These are phyloP conservation scores for Tulasnella sp. DNA, from an alignment of 768 basidiomycete genomes.

Conservation along the genomic window DNA sequence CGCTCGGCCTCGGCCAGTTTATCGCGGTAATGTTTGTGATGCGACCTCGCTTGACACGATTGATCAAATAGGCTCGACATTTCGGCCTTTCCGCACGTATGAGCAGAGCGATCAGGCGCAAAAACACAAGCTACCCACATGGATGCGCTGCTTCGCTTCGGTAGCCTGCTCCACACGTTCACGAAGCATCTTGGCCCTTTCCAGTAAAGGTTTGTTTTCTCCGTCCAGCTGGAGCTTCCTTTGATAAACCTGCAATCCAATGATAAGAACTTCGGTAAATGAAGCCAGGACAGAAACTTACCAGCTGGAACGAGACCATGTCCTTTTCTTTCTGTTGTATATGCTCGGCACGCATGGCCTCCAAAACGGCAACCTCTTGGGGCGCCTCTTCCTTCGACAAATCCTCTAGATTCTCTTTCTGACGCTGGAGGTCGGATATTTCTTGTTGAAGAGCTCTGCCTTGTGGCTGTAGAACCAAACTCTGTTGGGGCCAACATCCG, in stretches of 20 bases:
- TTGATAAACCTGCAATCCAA: constrained; percentile 34
- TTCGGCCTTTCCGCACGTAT: constrained; percentile 48
- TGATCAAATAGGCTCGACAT: constrained; percentile 54
- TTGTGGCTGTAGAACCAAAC: background rate
- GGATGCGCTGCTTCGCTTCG: constrained; percentile 48
- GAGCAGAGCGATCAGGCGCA: too few species aligned
- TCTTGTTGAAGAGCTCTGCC: background rate
- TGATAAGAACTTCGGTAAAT: background rate
- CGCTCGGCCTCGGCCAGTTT: constrained; percentile 59
- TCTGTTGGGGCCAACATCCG: background rate
- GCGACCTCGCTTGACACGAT: constrained; percentile 57
- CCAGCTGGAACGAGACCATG: constrained; percentile 38
- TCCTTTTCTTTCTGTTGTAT: constrained; percentile 54
- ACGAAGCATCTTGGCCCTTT: constrained; percentile 53
- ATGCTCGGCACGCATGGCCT: constrained; percentile 55
- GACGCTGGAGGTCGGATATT: background rate
- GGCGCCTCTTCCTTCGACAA: constrained; percentile 74
- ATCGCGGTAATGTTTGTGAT: constrained; percentile 52
- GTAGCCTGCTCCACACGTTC: constrained; percentile 57
- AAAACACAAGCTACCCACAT: constrained; percentile 45
- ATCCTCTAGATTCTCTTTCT: constrained; percentile 25
- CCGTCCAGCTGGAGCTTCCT: constrained; percentile 56
- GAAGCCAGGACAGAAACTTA: constrained; percentile 24
- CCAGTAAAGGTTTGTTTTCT: constrained; percentile 51
- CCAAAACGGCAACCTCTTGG: constrained; percentile 62